A percentile compares a stretch with the other conserved stretches of the same genome.
Conservation (phyloP, 805 yeast species). For the Naumovozyma baii region DNA sequence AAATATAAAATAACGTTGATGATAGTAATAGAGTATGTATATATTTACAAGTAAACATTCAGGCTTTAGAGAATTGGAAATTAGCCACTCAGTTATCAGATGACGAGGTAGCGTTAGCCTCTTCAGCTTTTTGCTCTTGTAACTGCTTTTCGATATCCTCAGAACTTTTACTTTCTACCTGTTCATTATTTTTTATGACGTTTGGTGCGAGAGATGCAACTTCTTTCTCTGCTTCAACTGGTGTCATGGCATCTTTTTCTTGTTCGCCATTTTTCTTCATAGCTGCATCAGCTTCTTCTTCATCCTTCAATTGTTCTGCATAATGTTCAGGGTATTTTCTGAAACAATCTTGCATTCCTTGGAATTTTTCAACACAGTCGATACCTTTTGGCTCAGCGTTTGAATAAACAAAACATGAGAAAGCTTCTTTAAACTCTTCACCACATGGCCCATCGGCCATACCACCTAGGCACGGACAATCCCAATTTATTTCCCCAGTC, state of each 20-base stretch:
- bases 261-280: not conserved
- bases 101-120: not conserved
- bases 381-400: conserved; percentile 93
- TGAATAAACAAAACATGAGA: conserved; percentile 89
- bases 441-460: conserved; percentile 99
- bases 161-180: not conserved
- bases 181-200: not conserved
- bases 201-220: not conserved
- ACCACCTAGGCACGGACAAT: conserved; percentile 97
- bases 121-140: not conserved
- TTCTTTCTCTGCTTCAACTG: not conserved
- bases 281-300: conserved; percentile 10
- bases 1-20: not conserved
- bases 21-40: too few species aligned
- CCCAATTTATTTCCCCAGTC: conserved; percentile 99
- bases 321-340: conserved; percentile 87
- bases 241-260: too few species aligned
- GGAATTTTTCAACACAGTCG: conserved; percentile 86
- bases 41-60: not conserved
- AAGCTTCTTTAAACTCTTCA: conserved; percentile 87
- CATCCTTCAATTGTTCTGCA: conserved; percentile 54
- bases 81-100: not conserved
- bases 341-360: conserved; percentile 90
- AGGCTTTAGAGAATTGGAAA: not conserved
- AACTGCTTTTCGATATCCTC: not conserved